A percentile compares a stretch with the other conserved stretches of the same genome.
Evolutionary conservation across 805 yeast genomes (phyloP).

Genomic region (Yamadazyma nakazawae): DNA sequence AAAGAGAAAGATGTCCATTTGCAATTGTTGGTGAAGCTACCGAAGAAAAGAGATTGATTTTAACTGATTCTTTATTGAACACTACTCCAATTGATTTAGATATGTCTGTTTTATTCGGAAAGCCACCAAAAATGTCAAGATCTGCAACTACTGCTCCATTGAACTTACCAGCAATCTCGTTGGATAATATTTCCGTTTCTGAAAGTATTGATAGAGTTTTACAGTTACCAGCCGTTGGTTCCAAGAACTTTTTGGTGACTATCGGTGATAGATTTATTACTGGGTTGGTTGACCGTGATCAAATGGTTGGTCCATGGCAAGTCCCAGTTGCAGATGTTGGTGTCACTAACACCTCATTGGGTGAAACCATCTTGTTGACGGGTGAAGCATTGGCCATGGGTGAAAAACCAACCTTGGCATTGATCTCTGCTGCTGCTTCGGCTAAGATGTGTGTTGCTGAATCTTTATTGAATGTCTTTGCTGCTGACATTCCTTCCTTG

Average conservation of each 20-base stretch:
- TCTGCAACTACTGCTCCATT: conserved; percentile 61
- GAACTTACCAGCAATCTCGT: conserved; percentile 39
- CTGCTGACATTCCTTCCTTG: conserved; percentile 80
- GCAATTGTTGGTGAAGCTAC: conserved; percentile 97
- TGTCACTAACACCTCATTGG: conserved; percentile 88
- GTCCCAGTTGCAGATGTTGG: conserved; percentile 98
- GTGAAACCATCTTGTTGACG: conserved; percentile 63
- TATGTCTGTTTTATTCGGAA: conserved; percentile 92
- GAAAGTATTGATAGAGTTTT: conserved; percentile 82
- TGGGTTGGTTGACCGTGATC: conserved; percentile 95
- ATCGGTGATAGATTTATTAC: conserved; percentile 98
- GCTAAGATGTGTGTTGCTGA: conserved; percentile 97
- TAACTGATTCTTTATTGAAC: conserved; percentile 74
- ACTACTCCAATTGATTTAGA: conserved; percentile 92
- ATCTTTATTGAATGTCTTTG: conserved; percentile 79
- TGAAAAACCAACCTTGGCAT: conserved; percentile 87
- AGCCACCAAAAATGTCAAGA: conserved; percentile 94
- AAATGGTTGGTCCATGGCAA: conserved; percentile 99
- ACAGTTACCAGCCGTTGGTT: conserved; percentile 89
- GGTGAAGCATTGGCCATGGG: conserved; percentile 99
- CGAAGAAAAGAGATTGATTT: conserved; percentile 73
- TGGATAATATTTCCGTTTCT: conserved; percentile 34
- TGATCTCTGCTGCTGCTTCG: conserved; percentile 83
- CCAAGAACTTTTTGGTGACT: conserved; percentile 92
- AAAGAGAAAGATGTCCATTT: conserved; percentile 92